A percentile compares a stretch with the other conserved stretches of the same genome.
Conservation (phyloP, 2,329 filamentous ascomycete species). For the Penicillium sp. region DNA sequence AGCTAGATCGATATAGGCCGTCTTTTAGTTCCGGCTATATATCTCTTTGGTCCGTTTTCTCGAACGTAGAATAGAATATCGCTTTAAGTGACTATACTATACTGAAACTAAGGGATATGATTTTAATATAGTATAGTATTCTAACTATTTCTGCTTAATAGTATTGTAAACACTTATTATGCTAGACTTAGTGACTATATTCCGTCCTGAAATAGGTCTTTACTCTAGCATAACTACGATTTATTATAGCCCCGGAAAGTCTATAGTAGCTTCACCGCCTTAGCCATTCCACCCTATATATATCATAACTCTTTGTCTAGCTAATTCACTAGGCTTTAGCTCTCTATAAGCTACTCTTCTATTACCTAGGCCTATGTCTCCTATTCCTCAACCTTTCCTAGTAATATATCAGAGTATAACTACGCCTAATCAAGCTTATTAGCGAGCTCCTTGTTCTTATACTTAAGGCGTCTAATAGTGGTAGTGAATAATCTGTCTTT, state of each 20-base stretch:
- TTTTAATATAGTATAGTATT: too few relatives aligned
- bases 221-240: too few relatives aligned
- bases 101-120: too few relatives aligned
- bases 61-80: too few relatives aligned
- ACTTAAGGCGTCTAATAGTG: not conserved
- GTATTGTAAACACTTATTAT: too few relatives aligned
- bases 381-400: not conserved
- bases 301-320: not conserved
- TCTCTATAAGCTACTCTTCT: not conserved
- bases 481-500: not conserved
- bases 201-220: too few relatives aligned
- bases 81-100: too few relatives aligned
- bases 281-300: not conserved
- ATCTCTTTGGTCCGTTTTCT: too few relatives aligned
- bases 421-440: not conserved
- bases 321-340: not conserved
- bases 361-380: not conserved
- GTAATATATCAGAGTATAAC: not conserved
- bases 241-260: not conserved
- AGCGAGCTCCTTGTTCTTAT: not conserved
- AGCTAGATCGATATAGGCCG: too few relatives aligned
- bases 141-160: too few relatives aligned
- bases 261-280: not conserved
- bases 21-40: too few relatives aligned
- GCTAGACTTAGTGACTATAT: too few relatives aligned